These are phyloP conservation scores for Aureobasidium sp. DNA, from an alignment of 2,329 filamentous ascomycete species.

Conservation along the genomic window DNA sequence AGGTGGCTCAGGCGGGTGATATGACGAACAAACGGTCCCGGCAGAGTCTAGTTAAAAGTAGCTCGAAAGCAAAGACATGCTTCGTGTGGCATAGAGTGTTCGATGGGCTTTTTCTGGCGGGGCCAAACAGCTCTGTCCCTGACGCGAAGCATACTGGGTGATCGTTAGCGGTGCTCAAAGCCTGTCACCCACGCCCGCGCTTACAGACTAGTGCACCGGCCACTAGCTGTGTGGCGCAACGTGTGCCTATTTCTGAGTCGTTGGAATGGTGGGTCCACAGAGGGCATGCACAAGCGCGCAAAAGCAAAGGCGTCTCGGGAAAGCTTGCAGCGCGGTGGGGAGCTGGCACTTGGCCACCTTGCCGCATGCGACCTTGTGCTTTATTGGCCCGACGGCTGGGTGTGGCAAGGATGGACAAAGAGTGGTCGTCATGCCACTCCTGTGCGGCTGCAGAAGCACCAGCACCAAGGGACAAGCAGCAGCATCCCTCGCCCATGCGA, in stretches of 20 bases:
- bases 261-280: slow-evolving; percentile 11
- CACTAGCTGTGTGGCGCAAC: slow-evolving; percentile 10
- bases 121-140: slow-evolving; percentile 11
- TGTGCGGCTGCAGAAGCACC: slow-evolving; percentile 1
- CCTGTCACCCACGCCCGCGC: slow-evolving; percentile 12
- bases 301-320: slow-evolving; percentile 11
- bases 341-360: slow-evolving; percentile 8
- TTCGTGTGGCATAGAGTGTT: slow-evolving; percentile 12
- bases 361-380: slow-evolving; percentile 10
- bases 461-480: slow-evolving; percentile 5
- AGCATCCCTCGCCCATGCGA: slow-evolving; percentile 9
- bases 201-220: slow-evolving; percentile 10
- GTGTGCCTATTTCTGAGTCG: slow-evolving; percentile 14
- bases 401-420: slow-evolving; percentile 13
- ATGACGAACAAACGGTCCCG: slow-evolving; percentile 11
- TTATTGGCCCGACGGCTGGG: slow-evolving; percentile 7
- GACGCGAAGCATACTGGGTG: slow-evolving; percentile 8
- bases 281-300: slow-evolving; percentile 12
- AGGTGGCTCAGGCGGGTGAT: slow-evolving; percentile 11
- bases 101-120: slow-evolving; percentile 10
- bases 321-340: background rate
- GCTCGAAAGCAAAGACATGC: slow-evolving; percentile 10
- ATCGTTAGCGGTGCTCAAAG: slow-evolving; percentile 10
- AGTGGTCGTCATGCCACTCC: slow-evolving; percentile 10
- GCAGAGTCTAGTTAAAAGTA: slow-evolving; percentile 12